Evolutionary conservation across 1,284 basidiomycete species (phyloP), one percentile per base, ranked within the genome.

Genomic region (Heimioporus retisporus): DNA sequence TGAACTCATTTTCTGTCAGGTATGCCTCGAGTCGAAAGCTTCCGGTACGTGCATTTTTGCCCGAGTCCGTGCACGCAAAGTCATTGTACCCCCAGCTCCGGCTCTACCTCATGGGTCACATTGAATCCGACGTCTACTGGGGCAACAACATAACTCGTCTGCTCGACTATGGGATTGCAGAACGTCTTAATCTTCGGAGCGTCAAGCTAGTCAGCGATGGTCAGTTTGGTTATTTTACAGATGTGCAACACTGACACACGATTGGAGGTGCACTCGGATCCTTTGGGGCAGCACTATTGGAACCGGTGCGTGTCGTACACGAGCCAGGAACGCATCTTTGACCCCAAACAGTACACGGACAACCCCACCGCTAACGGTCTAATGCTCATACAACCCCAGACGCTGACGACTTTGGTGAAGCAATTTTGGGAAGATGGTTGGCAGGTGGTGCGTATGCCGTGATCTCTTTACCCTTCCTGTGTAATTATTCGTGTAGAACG

Each of bases 161-260:
- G 5, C 73, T 88, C 43, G 82, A 91, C 68, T 88, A 91, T 64
- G 91, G 90, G 1, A 81, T 82, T 50, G 86, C 91, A 61, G 86
- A 84, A 8, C 86, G 89, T 43, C 82, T 96, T 31, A 92, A 86
- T 43, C 77, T 95, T n/a, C 88, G 90, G 14, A 89, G 91, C 57
- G 86, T 97, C 72, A 98, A 98, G 79, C 84, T 98, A 3, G 93
- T 95, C 74, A 86, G 90, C 0, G 94, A 96, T 71, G 93, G 93
- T 87, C 68, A 23, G 77, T 66, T 42, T 6, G 16, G 15, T 46
- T 43, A 50, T 25, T 19, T 51, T n/a, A 7, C 18, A n/a, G 48
- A 53, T 31, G 43, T 14, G 10, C 28, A 42, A 21, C 8, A 46
- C 68, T 75, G 21, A n/a, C n/a, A 75, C 57, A 21, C 19, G 1